Conservation (phyloP, 2,329 filamentous ascomycete species). For the Scolecobasidium constrictum region DNA sequence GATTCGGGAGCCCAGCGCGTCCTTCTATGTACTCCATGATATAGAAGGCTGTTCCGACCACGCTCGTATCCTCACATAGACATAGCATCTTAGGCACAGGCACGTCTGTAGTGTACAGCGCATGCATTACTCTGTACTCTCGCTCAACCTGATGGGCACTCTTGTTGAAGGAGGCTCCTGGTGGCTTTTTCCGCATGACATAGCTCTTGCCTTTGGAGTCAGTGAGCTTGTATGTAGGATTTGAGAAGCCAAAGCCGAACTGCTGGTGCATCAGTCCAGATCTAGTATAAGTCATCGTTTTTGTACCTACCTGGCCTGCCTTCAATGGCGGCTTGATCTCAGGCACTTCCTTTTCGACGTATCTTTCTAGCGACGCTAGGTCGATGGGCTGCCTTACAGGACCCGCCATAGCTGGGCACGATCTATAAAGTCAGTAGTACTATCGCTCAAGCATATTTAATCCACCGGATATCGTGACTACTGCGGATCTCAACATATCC, state of each 20-base stretch:
- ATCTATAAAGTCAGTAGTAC: too few species aligned
- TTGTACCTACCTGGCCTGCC: slow-evolving; percentile 66
- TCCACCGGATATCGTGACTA: too few species aligned
- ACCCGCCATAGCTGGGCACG: slow-evolving; percentile 64
- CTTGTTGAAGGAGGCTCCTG: slow-evolving; percentile 11
- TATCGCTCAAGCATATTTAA: too few species aligned
- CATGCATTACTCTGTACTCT: slow-evolving; percentile 12
- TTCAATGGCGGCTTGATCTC: slow-evolving; percentile 73
- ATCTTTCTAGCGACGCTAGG: slow-evolving; percentile 64
- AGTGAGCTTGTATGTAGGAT: neutral
- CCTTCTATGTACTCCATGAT: neutral
- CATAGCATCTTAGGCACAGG: slow-evolving; percentile 12
- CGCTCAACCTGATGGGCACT: slow-evolving; percentile 12
- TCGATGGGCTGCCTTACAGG: slow-evolving; percentile 85
- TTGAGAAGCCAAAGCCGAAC: neutral
- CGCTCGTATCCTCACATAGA: slow-evolving; percentile 11
- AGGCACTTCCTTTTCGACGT: slow-evolving; percentile 65
- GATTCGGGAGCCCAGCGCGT: neutral
- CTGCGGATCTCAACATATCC: too few species aligned
- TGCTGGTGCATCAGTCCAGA: too few species aligned
- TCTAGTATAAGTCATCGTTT: neutral
- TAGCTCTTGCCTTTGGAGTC: slow-evolving; percentile 5
- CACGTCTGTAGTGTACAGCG: slow-evolving; percentile 12
- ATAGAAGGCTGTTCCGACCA: slow-evolving; percentile 14
- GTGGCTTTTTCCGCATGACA: slow-evolving; percentile 13